phyloP scores from a whole-genome alignment of 257 asterid species.

The Linaria vulgaris region DNA sequence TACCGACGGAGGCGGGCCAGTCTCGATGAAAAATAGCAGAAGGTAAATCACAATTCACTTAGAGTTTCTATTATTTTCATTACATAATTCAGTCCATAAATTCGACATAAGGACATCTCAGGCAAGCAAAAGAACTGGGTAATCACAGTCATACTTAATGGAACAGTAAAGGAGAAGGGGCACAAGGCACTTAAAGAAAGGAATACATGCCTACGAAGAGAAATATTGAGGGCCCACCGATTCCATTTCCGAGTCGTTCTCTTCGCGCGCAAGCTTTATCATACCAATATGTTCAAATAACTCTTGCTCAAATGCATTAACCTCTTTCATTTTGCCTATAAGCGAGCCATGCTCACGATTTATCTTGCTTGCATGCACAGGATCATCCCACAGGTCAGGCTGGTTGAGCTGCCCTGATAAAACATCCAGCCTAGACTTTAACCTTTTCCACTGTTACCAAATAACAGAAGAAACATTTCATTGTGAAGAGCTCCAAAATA shows the following conservation, averaged over 20 bases:
- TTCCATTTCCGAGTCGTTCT: constrained; percentile 77
- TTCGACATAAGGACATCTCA: constrained; percentile 3
- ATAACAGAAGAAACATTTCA: constrained; percentile 19
- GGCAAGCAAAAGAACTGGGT: neutral
- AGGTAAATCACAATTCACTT: too few species aligned
- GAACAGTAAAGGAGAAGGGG: constrained; percentile 22
- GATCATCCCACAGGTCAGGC: constrained; percentile 91
- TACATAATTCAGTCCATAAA: neutral
- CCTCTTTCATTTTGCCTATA: constrained; percentile 72
- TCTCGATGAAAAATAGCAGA: too few species aligned
- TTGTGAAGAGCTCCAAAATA: neutral
- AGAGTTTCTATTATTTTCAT: neutral
- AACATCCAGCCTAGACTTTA: constrained; percentile 49
- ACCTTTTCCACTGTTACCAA: constrained; percentile 68
- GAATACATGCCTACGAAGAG: constrained; percentile 49
- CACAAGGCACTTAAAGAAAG: constrained; percentile 23
- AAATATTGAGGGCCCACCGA: constrained; percentile 57
- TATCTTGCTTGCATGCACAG: constrained; percentile 78
- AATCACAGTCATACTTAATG: constrained; percentile 10
- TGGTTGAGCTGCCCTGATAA: constrained; percentile 63
- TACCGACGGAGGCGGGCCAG: too few species aligned
- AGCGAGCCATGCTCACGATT: constrained; percentile 90
- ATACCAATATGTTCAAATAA: constrained; percentile 88
- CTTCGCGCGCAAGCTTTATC: constrained; percentile 94
- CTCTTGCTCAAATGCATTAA: constrained; percentile 68